These are phyloP conservation scores for Articulospora tetracladia DNA, from an alignment of 495 filamentous ascomycete genomes.

Conservation along the genomic window DNA sequence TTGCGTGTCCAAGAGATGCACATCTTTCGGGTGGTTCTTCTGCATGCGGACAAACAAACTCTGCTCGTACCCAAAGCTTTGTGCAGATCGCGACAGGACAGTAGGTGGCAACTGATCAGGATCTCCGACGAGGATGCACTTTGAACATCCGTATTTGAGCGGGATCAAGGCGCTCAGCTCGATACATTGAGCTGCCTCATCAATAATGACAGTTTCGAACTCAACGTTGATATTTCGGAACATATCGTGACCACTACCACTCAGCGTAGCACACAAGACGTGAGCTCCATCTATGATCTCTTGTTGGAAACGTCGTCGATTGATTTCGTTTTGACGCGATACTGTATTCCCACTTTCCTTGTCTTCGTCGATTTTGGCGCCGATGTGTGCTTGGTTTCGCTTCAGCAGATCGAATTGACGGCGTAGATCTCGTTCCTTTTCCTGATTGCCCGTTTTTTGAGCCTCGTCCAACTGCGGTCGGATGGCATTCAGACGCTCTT, in stretches of 20 bases:
- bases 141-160: constrained; percentile 93
- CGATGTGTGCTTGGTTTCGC: constrained; percentile 66
- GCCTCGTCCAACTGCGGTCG: constrained; percentile 68
- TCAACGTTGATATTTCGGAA: constrained; percentile 92
- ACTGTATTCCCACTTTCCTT: constrained; percentile 77
- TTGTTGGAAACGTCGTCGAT: constrained; percentile 79
- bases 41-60: constrained; percentile 99
- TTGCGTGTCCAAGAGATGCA: constrained; percentile 94
- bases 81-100: constrained; percentile 88
- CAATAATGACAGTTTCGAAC: constrained; percentile 97
- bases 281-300: constrained; percentile 85
- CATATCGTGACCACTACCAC: constrained; percentile 95
- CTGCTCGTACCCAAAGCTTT: constrained; percentile 92
- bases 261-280: constrained; percentile 92
- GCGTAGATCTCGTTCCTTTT: constrained; percentile 55
- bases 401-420: constrained; percentile 76
- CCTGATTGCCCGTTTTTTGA: constrained; percentile 55
- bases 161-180: constrained; percentile 96
- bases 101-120: constrained; percentile 96
- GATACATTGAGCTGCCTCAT: constrained; percentile 97
- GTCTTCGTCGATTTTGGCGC: constrained; percentile 75
- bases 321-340: constrained; percentile 78
- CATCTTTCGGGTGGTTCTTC: constrained; percentile 76
- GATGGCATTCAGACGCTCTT: constrained; percentile 62
- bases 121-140: constrained; percentile 96